A percentile compares a stretch with the other conserved stretches of the same genome.
Conservation (phyloP, 208 protist genomes). For the Trypanosoma vivax region DNA sequence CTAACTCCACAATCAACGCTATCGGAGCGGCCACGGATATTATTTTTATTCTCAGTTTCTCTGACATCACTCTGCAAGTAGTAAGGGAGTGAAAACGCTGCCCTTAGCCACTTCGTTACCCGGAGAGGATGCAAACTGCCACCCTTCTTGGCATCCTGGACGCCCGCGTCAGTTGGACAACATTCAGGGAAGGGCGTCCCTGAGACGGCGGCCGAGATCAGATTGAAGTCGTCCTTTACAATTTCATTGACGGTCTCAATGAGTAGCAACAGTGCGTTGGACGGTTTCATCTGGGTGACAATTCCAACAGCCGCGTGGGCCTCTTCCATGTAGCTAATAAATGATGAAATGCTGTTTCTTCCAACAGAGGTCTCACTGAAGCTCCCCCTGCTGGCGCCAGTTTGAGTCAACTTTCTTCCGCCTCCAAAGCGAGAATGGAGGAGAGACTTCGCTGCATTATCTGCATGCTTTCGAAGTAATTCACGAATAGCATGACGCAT, state of each 20-base stretch:
- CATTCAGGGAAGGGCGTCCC: not conserved
- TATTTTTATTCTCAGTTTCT: not conserved
- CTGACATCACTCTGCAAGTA: not conserved
- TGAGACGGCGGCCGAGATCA: not conserved
- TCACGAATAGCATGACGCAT: conserved; percentile 2
- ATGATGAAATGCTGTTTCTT: not conserved
- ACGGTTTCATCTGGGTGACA: not conserved
- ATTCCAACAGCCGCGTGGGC: conserved; percentile 11
- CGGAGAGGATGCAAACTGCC: not conserved
- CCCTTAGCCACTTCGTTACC: conserved; percentile 7
- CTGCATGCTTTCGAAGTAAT: conserved; percentile 14
- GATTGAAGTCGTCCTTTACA: conserved; percentile 8
- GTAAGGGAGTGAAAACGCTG: not conserved
- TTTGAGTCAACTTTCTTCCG: too few relatives aligned
- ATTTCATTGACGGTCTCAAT: conserved; percentile 8
- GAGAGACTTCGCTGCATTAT: conserved; percentile 7
- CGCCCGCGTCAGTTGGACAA: not conserved
- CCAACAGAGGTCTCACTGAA: not conserved
- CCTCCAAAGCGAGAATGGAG: too few relatives aligned
- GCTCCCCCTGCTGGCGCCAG: too few relatives aligned
- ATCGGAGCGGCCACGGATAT: not conserved
- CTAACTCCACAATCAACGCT: not conserved
- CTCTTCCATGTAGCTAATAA: conserved; percentile 12
- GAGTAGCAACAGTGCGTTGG: not conserved
- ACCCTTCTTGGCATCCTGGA: not conserved